phyloP scores from a whole-genome alignment of 805 yeast genomes.

The Wickerhamiella australiensis region DNA sequence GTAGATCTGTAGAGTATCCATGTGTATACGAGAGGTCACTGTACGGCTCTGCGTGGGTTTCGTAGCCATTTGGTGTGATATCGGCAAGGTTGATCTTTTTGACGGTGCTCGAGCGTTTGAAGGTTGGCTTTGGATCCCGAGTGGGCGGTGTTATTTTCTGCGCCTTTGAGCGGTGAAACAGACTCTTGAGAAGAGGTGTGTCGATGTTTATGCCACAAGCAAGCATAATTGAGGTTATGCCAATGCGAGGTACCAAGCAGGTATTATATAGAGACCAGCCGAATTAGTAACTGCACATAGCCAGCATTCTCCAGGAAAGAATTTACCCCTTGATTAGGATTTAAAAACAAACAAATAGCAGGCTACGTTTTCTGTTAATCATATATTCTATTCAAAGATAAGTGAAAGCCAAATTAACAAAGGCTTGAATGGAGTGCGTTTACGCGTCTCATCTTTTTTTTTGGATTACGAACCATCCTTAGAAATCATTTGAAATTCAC shows the following conservation, averaged over 20 bases:
- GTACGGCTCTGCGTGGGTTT: neutral
- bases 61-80: neutral
- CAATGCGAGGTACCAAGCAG: neutral
- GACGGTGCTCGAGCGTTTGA: neutral
- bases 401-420: too few relatives aligned
- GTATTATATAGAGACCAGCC: neutral
- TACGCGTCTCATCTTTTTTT: too few relatives aligned
- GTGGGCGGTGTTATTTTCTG: neutral
- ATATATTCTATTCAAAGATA: too few relatives aligned
- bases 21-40: neutral
- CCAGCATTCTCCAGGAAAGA: neutral
- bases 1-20: neutral
- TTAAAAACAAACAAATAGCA: neutral
- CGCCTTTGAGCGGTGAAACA: neutral
- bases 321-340: neutral
- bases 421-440: too few relatives aligned
- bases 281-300: neutral
- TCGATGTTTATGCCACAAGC: neutral
- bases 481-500: too few relatives aligned
- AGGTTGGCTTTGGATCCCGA: neutral
- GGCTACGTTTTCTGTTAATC: too few relatives aligned
- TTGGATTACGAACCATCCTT: too few relatives aligned
- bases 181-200: neutral
- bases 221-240: neutral
- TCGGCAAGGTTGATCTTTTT: neutral